These are phyloP conservation scores for Hippophae rhamnoides DNA, from an alignment of 306 rosid genomes.

Conservation along the genomic window DNA sequence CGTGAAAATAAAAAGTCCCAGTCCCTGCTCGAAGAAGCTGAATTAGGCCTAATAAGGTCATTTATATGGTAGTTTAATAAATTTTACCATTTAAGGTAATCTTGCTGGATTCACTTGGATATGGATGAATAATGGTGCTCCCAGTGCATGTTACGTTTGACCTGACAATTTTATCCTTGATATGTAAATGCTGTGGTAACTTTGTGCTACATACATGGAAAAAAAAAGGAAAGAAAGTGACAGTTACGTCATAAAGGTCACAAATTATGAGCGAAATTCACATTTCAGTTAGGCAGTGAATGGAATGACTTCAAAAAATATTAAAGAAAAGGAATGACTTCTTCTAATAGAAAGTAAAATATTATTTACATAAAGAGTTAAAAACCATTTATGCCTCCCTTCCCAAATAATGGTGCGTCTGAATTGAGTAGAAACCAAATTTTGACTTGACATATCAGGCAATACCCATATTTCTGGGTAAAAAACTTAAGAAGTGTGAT, in stretches of 20 bases:
- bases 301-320: neutral
- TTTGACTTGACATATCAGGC: too few relatives aligned
- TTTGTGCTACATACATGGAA: constrained; percentile 1
- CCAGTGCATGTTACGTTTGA: constrained; percentile 2
- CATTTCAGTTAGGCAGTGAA: neutral
- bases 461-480: too few relatives aligned
- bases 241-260: neutral
- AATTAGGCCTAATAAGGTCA: constrained; percentile 8
- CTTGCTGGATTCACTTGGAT: constrained; percentile 12
- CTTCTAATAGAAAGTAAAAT: neutral
- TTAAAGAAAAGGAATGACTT: neutral
- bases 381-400: neutral
- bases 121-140: neutral
- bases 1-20: neutral
- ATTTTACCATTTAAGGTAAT: constrained; percentile 17
- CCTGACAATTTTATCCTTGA: constrained; percentile 3
- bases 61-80: constrained; percentile 1
- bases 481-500: too few relatives aligned
- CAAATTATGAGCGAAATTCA: neutral
- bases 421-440: neutral
- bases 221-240: constrained; percentile 5
- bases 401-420: neutral
- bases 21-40: neutral
- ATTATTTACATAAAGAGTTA: neutral
- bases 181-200: neutral